Evolutionary conservation across 2,329 filamentous ascomycete genomes (phyloP), one percentile per base, ranked within the genome.

Genomic region (Podosphaera xanthii): DNA sequence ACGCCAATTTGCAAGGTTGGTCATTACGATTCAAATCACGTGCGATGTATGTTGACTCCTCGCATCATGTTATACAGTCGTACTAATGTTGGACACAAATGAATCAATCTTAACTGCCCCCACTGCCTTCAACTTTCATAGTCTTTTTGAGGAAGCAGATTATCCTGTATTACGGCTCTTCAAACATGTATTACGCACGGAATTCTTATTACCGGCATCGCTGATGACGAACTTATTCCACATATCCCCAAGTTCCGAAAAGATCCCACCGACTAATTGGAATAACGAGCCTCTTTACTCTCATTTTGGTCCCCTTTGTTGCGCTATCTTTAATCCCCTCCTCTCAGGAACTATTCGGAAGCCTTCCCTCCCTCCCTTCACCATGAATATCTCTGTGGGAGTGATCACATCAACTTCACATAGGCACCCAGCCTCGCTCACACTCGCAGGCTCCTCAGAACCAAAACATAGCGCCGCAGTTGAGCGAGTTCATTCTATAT

Each of bases 381-480:
- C 57, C 53, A 67, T 69, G 67, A 64, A 65, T 22, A 62, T 62
- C 55, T 61, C 65, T 12, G n/a, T 44, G n/a, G 40, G 9, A 12
- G 3, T 44, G 10, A 12, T 14, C 40, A 44, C 10, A 12, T 44
- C 40, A 44, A 44, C 9, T 44, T 44, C n/a, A 6, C n/a, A 14
- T 44, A 44, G 48, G 61, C 61, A 35, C 61, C 62, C 58, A 74
- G 78, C 63, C 74, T 46, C 75, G 65, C 75, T 81, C 1, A 83
- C 81, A 31, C 76, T 76, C 64, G 77, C 83, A 68, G 77, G 77
- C 62, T 83, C 94, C 71, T 81, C 80, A 63, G 85, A 82, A 8
- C 87, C 87, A 4, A 76, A 82, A 62, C 94, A 88, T 62, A 81
- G 88, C 66, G 91, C 88, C 40, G 83, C 82, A 58, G 78, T 83